Conservation (phyloP, 2,329 filamentous ascomycete species). For the Fonsecaea nubica region DNA sequence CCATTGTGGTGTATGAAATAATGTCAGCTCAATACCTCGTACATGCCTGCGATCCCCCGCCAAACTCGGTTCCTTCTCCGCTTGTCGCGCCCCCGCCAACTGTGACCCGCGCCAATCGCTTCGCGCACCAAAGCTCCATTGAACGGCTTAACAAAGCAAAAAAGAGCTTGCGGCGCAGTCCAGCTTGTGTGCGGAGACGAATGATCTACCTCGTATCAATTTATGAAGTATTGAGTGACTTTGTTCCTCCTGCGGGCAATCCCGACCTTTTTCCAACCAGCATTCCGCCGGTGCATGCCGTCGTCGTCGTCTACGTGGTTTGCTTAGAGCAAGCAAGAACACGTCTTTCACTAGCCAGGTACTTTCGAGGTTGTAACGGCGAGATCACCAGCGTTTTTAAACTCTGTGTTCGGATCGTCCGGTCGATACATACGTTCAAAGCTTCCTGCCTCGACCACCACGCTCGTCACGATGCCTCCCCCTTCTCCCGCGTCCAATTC, state of each 20-base stretch:
- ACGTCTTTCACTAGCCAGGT: too few species aligned
- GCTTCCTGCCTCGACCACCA: background rate
- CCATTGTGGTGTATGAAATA: too few species aligned
- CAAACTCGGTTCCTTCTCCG: background rate
- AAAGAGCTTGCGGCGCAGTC: background rate
- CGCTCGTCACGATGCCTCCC: constrained; percentile 22
- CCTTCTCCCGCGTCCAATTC: constrained; percentile 11
- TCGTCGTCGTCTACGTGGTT: too few species aligned
- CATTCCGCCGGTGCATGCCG: too few species aligned
- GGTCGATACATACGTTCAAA: background rate
- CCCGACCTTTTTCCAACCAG: too few species aligned
- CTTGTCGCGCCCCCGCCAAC: background rate
- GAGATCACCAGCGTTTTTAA: background rate
- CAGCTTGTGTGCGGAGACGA: background rate
- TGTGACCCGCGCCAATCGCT: background rate
- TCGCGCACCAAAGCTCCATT: background rate
- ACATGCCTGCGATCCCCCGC: background rate
- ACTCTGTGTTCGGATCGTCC: background rate
- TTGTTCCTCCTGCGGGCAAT: too few species aligned
- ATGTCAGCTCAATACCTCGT: background rate
- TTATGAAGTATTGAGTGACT: too few species aligned
- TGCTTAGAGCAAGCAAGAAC: too few species aligned
- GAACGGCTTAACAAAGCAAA: background rate
- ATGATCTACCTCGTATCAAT: background rate
- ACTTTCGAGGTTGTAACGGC: too few species aligned